phyloP scores from a whole-genome alignment of 2,329 filamentous ascomycete species.

The Aspergillus japonicus region DNA sequence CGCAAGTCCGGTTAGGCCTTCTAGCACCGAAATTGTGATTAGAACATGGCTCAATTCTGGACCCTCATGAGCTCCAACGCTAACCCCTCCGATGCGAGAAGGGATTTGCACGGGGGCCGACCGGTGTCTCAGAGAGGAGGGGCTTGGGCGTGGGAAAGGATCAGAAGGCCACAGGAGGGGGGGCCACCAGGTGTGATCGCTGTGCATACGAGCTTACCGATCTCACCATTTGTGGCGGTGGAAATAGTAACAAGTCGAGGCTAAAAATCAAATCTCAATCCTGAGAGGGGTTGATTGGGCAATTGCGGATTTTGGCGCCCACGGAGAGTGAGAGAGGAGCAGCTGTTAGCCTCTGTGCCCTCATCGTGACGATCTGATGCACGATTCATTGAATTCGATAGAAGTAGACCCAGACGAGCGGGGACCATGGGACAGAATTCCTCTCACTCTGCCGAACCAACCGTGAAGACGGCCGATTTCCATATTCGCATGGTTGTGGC shows the following conservation, averaged over 20 bases:
- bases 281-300: not conserved
- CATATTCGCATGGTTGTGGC: not conserved
- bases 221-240: constrained; percentile 9
- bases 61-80: constrained; percentile 7
- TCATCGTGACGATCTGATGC: constrained; percentile 3
- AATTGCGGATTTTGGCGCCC: constrained; percentile 1
- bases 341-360: not conserved
- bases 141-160: constrained; percentile 12
- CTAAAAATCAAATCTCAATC: not conserved
- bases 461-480: not conserved
- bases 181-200: constrained; percentile 6
- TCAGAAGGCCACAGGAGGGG: constrained; percentile 7
- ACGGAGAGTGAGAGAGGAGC: not conserved
- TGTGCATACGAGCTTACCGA: constrained; percentile 7
- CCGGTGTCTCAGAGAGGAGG: constrained; percentile 21
- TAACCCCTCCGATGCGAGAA: constrained; percentile 2
- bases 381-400: constrained; percentile 3
- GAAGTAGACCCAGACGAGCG: not conserved
- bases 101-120: constrained; percentile 8
- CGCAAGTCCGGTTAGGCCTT: constrained; percentile 4
- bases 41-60: constrained; percentile 1
- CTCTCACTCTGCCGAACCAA: not conserved
- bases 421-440: not conserved
- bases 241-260: not conserved
- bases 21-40: not conserved